These are phyloP conservation scores for Solanum neorickii DNA, from an alignment of 257 asterid species.

Conservation along the genomic window DNA sequence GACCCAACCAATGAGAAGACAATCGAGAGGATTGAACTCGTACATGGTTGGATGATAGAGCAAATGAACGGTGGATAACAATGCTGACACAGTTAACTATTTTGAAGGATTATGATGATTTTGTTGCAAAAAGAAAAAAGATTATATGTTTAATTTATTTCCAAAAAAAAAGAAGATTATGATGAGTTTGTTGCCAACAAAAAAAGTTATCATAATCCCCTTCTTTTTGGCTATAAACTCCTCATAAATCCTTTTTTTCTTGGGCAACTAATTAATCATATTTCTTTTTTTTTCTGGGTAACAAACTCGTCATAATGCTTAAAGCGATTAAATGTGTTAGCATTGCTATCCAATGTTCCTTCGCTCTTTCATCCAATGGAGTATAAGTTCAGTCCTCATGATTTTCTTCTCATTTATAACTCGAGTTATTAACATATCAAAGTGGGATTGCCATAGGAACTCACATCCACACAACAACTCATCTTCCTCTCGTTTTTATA, in stretches of 20 bases:
- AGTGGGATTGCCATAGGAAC: background rate
- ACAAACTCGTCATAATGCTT: background rate
- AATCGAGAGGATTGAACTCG: background rate
- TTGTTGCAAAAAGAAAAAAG: too few species aligned
- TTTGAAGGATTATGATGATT: background rate
- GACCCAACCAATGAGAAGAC: background rate
- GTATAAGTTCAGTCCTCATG: slow-evolving; percentile 12
- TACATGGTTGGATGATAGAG: slow-evolving; percentile 20
- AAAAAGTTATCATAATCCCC: background rate
- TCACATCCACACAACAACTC: background rate
- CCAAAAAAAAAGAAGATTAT: too few species aligned
- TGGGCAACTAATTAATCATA: too few species aligned
- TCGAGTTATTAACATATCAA: background rate
- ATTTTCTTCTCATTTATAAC: background rate
- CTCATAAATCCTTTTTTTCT: background rate
- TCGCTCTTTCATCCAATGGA: slow-evolving; percentile 21
- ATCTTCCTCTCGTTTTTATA: background rate
- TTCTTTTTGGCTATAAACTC: background rate
- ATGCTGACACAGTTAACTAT: background rate
- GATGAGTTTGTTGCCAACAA: too few species aligned
- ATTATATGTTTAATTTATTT: too few species aligned
- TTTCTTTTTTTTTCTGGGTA: too few species aligned
- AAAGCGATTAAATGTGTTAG: background rate
- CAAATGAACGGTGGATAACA: slow-evolving; percentile 11
- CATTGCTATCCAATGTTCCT: slow-evolving; percentile 16